Base-by-base conservation (phyloP, 768 basidiomycete genomes). In the Candolleomyces aberdarensis region DNA sequence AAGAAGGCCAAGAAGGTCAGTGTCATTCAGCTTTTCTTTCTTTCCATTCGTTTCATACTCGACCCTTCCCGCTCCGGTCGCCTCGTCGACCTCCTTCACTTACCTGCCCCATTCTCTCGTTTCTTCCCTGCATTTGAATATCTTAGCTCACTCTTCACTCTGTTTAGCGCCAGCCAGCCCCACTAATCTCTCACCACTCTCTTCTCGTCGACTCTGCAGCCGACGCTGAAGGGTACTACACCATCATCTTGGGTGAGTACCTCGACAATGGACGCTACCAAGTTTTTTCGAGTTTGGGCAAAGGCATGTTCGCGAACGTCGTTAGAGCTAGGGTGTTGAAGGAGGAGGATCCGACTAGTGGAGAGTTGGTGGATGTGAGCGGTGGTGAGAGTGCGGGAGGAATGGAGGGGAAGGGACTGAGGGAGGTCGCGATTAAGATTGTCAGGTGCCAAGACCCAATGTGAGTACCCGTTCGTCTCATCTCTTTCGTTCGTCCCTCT, bases 271-370 rank as follows among this genome's bases (percentile, higher is more conserved):
- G 92, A 5, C 85, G 91, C 46, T 99, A 98, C 71, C 94, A 97
- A 71, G 94, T 99, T 10, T 95, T 91, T 65, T 94, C 93, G 52
- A 92, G 86, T 52, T 80, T 98, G n/a, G 97, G 97, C 17, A 96
- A 96, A 72, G 97, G 97, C 52, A 99, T 99, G 96, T 99, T 98
- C 72, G 94, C 95, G 52, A 94, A 92, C 59, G 97, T 99, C 54
- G 94, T 98, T 29, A 85, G 92, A 50, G 96, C 96, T 9, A 86
- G 93, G 36, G 83, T 94, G 10, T 77, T 96, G 48, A 77, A 88
- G 74, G 78, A 80, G 55, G 89, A 91, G 39, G 65, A 80, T 41
- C 26, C 3, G 1, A 82, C 85, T 44, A 47, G 51, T 49, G 51
- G 36, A 13, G 44, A 55, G 54, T 22, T 54, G 15, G 3, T 19